Base-by-base conservation (phyloP, 2,329 filamentous ascomycete genomes). In the Ceratocystis alfenasii region DNA sequence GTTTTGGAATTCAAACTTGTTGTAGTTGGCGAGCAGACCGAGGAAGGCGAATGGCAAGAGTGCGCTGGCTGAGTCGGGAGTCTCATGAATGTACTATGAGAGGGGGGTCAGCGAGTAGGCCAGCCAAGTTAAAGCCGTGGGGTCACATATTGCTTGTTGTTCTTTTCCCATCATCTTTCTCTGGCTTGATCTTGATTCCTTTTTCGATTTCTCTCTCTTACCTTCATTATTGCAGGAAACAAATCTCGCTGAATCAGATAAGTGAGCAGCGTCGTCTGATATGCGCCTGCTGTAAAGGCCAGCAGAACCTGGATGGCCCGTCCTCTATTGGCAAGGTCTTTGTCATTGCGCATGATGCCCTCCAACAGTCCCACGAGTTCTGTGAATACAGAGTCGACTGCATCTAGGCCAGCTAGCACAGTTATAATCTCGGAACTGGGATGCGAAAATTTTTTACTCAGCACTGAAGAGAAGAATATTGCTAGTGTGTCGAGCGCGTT, bases 1-100 rank as follows among this genome's bases (percentile, higher is more conserved):
- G 71, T 99, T 99, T 74, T 96, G 92, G 66, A 95, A 93, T 75
- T 99, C 94, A 72, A 99, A 99, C 75, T 97, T 99, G 81, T 99
- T 97, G 81, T 97, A 97, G 76, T 97, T 99, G 69, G 90, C 89
- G 64, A 99, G 79, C 3, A 97, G 80, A 12, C 93, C 93, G 22
- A 96, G 80, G 8, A 97, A 82, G 15, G 87, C 84, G 70, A 96
- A 91, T 0, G 93, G 88, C 67, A 89, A 83, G 55, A 90, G 82
- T 67, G 83, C 84, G 71, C 81, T 80, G 20, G 80, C 77, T 44
- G 83, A 79, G 28, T 81, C 80, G 68, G 90, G 86, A 57, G 86
- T 83, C 70, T 95, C 90, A 77, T 94, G 88, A 68, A 95, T 84
- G 73, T 91, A 89, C 89, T 91, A 70, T 12, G 36, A 41, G 36